These are phyloP conservation scores for Lentinula sp. DNA, from an alignment of 768 basidiomycete genomes.

Conservation along the genomic window DNA sequence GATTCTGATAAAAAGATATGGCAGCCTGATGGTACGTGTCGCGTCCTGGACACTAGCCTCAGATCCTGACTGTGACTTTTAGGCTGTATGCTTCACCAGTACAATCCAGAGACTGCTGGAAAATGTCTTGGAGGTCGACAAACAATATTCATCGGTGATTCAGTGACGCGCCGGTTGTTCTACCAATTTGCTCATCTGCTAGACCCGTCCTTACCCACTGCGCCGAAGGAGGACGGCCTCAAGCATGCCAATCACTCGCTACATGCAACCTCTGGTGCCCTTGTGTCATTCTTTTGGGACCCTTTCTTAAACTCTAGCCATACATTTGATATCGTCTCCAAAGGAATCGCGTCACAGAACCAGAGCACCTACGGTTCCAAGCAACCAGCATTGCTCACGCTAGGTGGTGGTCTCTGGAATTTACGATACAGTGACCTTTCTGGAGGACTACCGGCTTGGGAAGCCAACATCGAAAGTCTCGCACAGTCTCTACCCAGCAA, in stretches of 20 bases:
- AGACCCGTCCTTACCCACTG: constrained; percentile 49
- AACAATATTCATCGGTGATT: constrained; percentile 81
- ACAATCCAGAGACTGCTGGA: constrained; percentile 47
- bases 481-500: constrained; percentile 39
- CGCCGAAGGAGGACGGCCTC: constrained; percentile 45
- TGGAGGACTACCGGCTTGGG: constrained; percentile 77
- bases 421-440: constrained; percentile 67
- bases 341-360: constrained; percentile 6
- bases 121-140: constrained; percentile 52
- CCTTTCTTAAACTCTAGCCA: constrained; percentile 76
- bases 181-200: constrained; percentile 63
- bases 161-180: constrained; percentile 73
- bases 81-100: constrained; percentile 80
- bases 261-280: constrained; percentile 35
- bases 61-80: constrained; percentile 5
- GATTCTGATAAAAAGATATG: constrained; percentile 63
- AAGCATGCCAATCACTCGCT: constrained; percentile 67
- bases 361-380: constrained; percentile 9
- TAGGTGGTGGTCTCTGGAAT: constrained; percentile 90
- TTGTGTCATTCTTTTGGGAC: constrained; percentile 73
- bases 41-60: constrained; percentile 5
- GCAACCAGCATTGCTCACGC: constrained; percentile 60
- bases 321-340: constrained; percentile 37
- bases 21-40: constrained; percentile 78
- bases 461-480: constrained; percentile 62